These are phyloP conservation scores for Ophiostoma populinum DNA, from an alignment of 2,329 filamentous ascomycete genomes.

Conservation along the genomic window DNA sequence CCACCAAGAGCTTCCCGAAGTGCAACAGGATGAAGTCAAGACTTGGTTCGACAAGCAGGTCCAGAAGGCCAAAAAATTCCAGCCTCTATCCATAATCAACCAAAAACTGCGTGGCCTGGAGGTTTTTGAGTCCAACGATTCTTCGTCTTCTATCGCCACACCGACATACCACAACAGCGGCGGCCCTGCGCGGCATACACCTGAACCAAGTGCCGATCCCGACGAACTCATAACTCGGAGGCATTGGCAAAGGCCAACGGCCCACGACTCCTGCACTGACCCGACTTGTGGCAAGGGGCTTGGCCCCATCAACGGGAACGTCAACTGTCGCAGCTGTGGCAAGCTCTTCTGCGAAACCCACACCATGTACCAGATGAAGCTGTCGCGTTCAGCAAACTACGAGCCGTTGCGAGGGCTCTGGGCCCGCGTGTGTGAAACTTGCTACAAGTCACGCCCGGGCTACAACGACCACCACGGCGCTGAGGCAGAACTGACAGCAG, in stretches of 20 bases:
- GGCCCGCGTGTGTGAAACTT: constrained; percentile 97
- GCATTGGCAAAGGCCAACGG: constrained; percentile 72
- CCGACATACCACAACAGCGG: constrained; percentile 16
- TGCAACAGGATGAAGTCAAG: constrained; percentile 86
- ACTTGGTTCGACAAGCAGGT: constrained; percentile 96
- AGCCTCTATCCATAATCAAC: constrained; percentile 78
- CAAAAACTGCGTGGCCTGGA: constrained; percentile 86
- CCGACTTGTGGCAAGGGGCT: constrained; percentile 68
- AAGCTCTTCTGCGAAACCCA: constrained; percentile 92
- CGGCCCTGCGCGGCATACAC: constrained; percentile 20
- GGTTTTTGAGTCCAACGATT: constrained; percentile 84
- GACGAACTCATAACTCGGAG: constrained; percentile 76
- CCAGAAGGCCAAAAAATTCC: constrained; percentile 80
- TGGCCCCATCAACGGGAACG: constrained; percentile 60
- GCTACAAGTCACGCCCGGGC: constrained; percentile 88
- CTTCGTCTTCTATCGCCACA: constrained; percentile 21
- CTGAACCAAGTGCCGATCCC: constrained; percentile 43
- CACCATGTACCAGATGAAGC: constrained; percentile 99
- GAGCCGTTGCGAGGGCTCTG: constrained; percentile 82
- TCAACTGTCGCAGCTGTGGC: constrained; percentile 90
- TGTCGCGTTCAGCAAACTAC: constrained; percentile 74
- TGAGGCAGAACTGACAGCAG: constrained; percentile 51
- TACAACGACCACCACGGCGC: constrained; percentile 79
- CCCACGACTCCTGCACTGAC: constrained; percentile 70
- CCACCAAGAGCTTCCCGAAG: constrained; percentile 75